Percentiles rank a stretch among this genome's conserved stretches.
Evolutionary conservation across 176 grass and related monocot species (phyloP).

Genomic region (Oryza officinalis): DNA sequence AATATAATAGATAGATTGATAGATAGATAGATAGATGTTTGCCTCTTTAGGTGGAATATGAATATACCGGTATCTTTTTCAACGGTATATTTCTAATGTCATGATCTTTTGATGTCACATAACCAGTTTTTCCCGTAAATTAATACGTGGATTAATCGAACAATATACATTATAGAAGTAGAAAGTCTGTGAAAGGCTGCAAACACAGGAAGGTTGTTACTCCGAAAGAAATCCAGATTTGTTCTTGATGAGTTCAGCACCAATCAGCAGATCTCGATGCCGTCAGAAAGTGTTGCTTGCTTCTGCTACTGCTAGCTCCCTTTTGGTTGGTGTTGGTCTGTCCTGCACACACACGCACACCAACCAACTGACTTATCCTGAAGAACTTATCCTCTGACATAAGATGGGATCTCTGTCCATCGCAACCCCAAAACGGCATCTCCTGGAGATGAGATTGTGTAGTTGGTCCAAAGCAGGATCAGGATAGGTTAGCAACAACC

Average conservation of each 20-base stretch:
- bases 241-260: background rate
- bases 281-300: background rate
- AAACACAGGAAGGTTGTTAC: too few relatives aligned
- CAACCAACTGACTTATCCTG: background rate
- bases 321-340: background rate
- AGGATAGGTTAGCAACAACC: background rate
- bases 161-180: too few relatives aligned
- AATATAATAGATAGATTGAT: too few relatives aligned
- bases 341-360: background rate
- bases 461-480: background rate
- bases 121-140: too few relatives aligned
- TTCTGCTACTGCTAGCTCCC: background rate
- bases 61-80: too few relatives aligned
- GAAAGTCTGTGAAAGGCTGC: too few relatives aligned
- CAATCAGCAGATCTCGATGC: background rate
- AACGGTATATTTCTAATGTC: too few relatives aligned
- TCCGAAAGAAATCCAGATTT: too few relatives aligned
- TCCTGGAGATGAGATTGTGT: background rate
- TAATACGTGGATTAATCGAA: too few relatives aligned
- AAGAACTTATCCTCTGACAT: background rate
- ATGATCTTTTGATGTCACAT: too few relatives aligned
- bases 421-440: background rate
- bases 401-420: background rate
- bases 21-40: too few relatives aligned
- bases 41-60: too few relatives aligned